Evolutionary conservation across 2,329 filamentous ascomycete species (phyloP), one percentile per base, ranked within the genome.

Genomic region (Phoma sp.): DNA sequence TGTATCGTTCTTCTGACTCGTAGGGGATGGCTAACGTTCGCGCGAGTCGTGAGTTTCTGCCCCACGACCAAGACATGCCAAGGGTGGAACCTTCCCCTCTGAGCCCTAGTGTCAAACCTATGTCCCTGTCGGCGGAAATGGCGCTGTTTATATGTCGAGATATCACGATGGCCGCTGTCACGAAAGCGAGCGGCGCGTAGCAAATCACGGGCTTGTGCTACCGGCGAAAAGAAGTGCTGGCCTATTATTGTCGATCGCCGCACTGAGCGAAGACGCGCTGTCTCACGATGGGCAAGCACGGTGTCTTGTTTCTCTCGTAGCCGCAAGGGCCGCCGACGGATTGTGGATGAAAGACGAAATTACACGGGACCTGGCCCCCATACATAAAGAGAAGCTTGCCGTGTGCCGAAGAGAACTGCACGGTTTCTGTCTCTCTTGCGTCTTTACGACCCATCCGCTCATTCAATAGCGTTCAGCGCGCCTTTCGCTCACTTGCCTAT

Each of bases 301-400:
- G 40, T n/a, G 33, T 23, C 14, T 35, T 24, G 14, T 14, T 6
- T 27, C 24, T 39, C 22, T 25, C 29, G 40, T 9, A 25, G 40
- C 39, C 25, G 52, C 14, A 49, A 55, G 41, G 46, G 46, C 32
- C 41, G 38, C 22, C 25, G 46, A 46, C 29, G 41, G 46, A 55
- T 46, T n/a, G 52, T 36, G 52, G 52, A 37, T 39, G 44, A 47
- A 50, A 6, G 52, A 55, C 13, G 52, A 55, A 32, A 55, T 49
- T 49, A 40, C 46, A 33, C 41, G 24, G 46, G 29, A 27, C 37
- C 52, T 38, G 46, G 1, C 32, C 18, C 51, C 43, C 40, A 45
- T 48, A 54, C 40, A 45, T 48, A 54, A 40, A 48, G 22, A 36
- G 30, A 18, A 45, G 39, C 35, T 36, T 38, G 46, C 52, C 46